Base-by-base conservation (phyloP, 2,329 filamentous ascomycete genomes). In the Venturia aucupariae region DNA sequence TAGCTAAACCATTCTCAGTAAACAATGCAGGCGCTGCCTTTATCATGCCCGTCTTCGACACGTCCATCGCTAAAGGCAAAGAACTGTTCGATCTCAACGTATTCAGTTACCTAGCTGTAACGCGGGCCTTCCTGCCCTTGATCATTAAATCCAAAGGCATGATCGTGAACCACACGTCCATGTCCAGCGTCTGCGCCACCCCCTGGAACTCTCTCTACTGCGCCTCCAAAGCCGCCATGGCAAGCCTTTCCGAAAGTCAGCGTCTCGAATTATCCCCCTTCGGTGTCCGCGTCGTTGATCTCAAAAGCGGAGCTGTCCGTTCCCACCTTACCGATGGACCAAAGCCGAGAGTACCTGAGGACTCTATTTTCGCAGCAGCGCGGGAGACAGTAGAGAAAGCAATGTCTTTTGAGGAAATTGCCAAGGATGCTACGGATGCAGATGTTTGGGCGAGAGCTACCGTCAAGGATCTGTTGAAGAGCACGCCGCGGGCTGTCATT, bases 221-320 rank as follows among this genome's bases (percentile, higher is more conserved):
- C 68, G 82, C 83, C 8, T 81, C 80, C 61, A 86, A 86, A 71
- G 84, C 82, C 0, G 84, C 84, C 0, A 69, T 86, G 42, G 82
- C 85, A 69, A 76, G 79, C 0, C 86, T 83, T 71, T 81, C 79
- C 64, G 79, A 86, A 65, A 84, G 82, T 0, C 71, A 86, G 59
- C 78, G 84, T 17, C 79, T 86, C 24, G 83, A 86, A 69, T 72
- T 86, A 13, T 75, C 71, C 64, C 82, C 82, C 1, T 78, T 81
- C 17, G 78, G 76, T 6, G 78, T 81, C 5, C 71, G 75, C 8
- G 79, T 81, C 10, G 69, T 81, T 10, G 80, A 74, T 0, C 71
- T 81, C 7, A 73, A 86, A 10, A 86, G 84, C 0, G 85, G 85
- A 13, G 84, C 84, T 10, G 84, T 87, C 35, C 79, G 81, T 70